Evolutionary conservation across 306 rosid genomes (phyloP).

Genomic region (Datisca glomerata): DNA sequence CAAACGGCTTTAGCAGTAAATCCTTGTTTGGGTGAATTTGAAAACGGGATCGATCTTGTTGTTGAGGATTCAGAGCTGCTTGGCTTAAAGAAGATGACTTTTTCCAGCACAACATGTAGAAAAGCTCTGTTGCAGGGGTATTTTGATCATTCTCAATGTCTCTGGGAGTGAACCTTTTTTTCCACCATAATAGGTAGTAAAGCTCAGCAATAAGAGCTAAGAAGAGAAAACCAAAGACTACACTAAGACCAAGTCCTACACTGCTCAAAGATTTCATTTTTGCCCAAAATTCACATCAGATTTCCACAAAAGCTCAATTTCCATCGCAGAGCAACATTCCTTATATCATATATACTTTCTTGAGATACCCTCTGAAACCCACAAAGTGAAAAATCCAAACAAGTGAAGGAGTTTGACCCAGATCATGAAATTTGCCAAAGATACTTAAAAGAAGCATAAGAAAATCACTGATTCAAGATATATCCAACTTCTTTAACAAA

Average conservation of each 20-base stretch:
- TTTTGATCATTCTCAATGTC: constrained; percentile 55
- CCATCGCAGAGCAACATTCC: neutral
- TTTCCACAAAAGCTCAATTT: constrained; percentile 19
- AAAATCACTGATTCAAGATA: constrained; percentile 2
- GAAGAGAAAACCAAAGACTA: constrained; percentile 76
- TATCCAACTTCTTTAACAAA: constrained; percentile 21
- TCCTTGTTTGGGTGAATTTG: constrained; percentile 37
- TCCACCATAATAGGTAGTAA: constrained; percentile 92
- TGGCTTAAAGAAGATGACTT: constrained; percentile 50
- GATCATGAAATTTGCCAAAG: neutral
- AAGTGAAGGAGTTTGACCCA: neutral
- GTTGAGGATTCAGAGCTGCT: constrained; percentile 42
- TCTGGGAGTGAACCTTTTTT: constrained; percentile 65
- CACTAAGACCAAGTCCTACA: constrained; percentile 90
- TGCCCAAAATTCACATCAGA: constrained; percentile 37
- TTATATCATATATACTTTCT: no score
- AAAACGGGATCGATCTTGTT: constrained; percentile 42
- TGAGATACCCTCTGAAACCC: no score
- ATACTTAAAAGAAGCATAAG: neutral
- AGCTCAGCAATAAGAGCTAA: constrained; percentile 92
- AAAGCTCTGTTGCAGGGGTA: constrained; percentile 60
- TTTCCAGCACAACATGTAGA: constrained; percentile 89
- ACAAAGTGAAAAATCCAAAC: neutral
- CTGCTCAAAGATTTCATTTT: constrained; percentile 89
- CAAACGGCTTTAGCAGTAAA: constrained; percentile 56